Percentiles rank a stretch among this genome's conserved stretches.
phyloP scores from a whole-genome alignment of 140 eudicot genomes.

The Ambrosia hybrid region DNA sequence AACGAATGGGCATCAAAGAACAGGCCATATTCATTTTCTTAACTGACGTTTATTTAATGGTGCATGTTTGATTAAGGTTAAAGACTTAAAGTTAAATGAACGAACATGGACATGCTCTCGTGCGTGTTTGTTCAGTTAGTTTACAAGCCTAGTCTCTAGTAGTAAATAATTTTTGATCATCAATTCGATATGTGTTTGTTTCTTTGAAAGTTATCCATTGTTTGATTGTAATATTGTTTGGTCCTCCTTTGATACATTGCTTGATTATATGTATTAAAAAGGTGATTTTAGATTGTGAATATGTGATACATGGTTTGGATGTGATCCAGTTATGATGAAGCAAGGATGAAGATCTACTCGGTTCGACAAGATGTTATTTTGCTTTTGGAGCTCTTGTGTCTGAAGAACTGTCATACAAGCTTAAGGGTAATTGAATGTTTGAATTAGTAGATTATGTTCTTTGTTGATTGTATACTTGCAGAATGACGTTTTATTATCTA shows the following conservation, averaged over 20 bases:
- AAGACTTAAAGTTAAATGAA: too few species aligned
- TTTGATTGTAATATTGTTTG: neutral
- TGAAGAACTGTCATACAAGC: conserved; percentile 76
- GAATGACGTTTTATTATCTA: neutral
- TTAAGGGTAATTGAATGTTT: conserved; percentile 50
- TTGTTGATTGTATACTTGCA: neutral
- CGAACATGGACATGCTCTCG: too few species aligned
- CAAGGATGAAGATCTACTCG: conserved; percentile 86
- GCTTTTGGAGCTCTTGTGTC: conserved; percentile 96
- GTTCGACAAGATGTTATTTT: conserved; percentile 79
- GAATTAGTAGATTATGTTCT: neutral
- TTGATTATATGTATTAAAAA: neutral
- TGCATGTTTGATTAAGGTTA: too few species aligned
- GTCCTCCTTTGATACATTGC: too few species aligned
- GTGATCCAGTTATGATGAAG: conserved; percentile 50
- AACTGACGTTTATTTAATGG: too few species aligned
- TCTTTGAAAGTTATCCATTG: neutral
- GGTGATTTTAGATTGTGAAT: neutral
- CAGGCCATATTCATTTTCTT: too few species aligned
- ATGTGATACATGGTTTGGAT: neutral
- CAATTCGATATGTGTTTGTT: too few species aligned
- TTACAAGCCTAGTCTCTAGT: too few species aligned
- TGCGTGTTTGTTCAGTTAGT: too few species aligned
- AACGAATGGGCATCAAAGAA: too few species aligned
- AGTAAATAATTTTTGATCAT: too few species aligned